These are phyloP conservation scores for Excoecaria cochinchinensis DNA, from an alignment of 345 rosid species.

Conservation along the genomic window DNA sequence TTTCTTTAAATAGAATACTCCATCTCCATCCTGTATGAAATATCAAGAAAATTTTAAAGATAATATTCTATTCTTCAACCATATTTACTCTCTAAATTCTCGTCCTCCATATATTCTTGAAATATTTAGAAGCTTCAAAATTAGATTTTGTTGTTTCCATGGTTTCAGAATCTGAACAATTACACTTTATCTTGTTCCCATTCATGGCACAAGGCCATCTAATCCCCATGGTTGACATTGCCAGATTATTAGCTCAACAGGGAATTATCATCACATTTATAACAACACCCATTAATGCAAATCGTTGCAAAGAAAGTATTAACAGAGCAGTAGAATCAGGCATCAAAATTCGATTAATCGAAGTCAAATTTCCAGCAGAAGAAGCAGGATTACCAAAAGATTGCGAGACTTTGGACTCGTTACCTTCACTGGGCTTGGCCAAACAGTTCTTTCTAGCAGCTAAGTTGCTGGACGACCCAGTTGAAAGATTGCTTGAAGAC, in stretches of 20 bases:
- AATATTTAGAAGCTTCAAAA: too few relatives aligned
- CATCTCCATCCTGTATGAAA: too few relatives aligned
- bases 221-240: constrained; percentile 30
- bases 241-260: constrained; percentile 16
- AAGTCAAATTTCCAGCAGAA: constrained; percentile 12
- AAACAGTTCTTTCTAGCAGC: constrained; percentile 13
- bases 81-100: too few relatives aligned
- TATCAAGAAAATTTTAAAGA: too few relatives aligned
- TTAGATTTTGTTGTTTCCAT: neutral
- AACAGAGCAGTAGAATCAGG: constrained; percentile 26
- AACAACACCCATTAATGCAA: constrained; percentile 28
- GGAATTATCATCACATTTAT: constrained; percentile 26
- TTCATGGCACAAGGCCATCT: constrained; percentile 27
- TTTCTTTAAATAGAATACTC: too few relatives aligned
- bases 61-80: too few relatives aligned
- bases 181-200: constrained; percentile 18
- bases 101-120: too few relatives aligned
- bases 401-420: constrained; percentile 21
- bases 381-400: constrained; percentile 22
- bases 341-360: constrained; percentile 8
- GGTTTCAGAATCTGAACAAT: constrained; percentile 3
- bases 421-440: constrained; percentile 15
- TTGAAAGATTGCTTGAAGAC: constrained; percentile 21
- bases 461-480: constrained; percentile 13
- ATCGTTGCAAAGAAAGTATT: neutral